These are phyloP conservation scores for Arthroderma sp. DNA, from an alignment of 2,329 filamentous ascomycete genomes.

Conservation along the genomic window DNA sequence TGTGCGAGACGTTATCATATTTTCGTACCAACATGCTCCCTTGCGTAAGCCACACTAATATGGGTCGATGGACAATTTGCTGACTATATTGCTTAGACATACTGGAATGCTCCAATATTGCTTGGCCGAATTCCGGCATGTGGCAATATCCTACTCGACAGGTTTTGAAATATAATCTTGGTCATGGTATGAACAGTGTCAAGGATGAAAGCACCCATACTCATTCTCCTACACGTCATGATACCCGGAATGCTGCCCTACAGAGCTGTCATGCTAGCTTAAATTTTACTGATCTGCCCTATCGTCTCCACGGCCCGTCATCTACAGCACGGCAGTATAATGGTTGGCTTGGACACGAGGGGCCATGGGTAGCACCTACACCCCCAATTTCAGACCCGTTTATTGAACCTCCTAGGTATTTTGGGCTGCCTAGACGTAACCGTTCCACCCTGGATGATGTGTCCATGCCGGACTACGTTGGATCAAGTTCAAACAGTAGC, in stretches of 20 bases:
- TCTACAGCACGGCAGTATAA: constrained; percentile 15
- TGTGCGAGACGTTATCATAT: constrained; percentile 59
- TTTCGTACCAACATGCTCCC: constrained; percentile 77
- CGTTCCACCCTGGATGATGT: constrained; percentile 32
- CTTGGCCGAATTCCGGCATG: constrained; percentile 65
- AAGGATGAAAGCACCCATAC: constrained; percentile 44
- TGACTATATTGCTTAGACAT: constrained; percentile 41
- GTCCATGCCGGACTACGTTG: constrained; percentile 36
- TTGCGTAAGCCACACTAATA: constrained; percentile 40
- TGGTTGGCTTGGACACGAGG: constrained; percentile 13
- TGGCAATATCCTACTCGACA: constrained; percentile 41
- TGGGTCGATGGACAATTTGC: neutral
- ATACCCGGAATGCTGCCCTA: constrained; percentile 12
- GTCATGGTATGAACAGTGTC: constrained; percentile 17
- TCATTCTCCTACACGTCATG: constrained; percentile 45
- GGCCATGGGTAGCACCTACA: constrained; percentile 16
- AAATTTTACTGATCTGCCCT: constrained; percentile 16
- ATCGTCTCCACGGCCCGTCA: constrained; percentile 20
- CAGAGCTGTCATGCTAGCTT: constrained; percentile 13
- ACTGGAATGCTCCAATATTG: constrained; percentile 58
- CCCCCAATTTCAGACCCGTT: constrained; percentile 28
- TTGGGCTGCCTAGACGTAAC: constrained; percentile 13
- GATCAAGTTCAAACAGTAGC: constrained; percentile 28
- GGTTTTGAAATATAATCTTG: constrained; percentile 21
- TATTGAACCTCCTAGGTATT: constrained; percentile 24